Percentiles rank a stretch among this genome's conserved stretches.
Evolutionary conservation across 306 rosid genomes (phyloP).

Genomic region (Ochetophila trinervis): DNA sequence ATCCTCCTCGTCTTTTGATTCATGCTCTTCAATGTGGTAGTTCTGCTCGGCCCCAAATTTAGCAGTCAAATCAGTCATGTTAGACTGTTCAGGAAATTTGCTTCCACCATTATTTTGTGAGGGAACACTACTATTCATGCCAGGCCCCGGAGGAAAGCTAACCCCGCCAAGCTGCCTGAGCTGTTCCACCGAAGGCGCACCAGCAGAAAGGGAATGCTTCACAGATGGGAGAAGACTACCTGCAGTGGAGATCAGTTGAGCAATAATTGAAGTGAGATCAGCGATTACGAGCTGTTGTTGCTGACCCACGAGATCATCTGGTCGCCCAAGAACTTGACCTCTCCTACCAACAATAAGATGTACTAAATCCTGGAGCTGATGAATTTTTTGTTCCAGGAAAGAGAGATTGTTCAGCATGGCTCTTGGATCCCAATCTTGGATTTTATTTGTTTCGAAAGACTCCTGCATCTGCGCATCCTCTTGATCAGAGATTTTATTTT

Average conservation of each 20-base stretch:
- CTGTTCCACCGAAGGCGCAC: conserved; percentile 44
- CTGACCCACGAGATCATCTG: conserved; percentile 66
- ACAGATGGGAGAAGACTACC: conserved; percentile 89
- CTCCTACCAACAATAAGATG: conserved; percentile 68
- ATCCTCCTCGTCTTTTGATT: conserved; percentile 87
- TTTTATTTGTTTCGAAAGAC: conserved; percentile 32
- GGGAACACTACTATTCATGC: conserved; percentile 29
- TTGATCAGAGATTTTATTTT: conserved; percentile 33
- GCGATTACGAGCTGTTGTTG: conserved; percentile 90
- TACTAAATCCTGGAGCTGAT: conserved; percentile 87
- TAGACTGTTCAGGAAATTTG: conserved; percentile 48
- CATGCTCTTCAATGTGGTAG: conserved; percentile 66
- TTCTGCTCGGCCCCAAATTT: conserved; percentile 48
- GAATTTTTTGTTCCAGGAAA: conserved; percentile 82
- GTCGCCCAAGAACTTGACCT: conserved; percentile 56
- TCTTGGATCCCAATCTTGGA: conserved; percentile 80
- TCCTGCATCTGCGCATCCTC: conserved; percentile 43
- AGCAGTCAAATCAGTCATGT: conserved; percentile 37
- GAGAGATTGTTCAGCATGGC: conserved; percentile 71
- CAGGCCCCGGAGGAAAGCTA: conserved; percentile 40
- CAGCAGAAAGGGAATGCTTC: conserved; percentile 47
- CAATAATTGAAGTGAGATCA: conserved; percentile 84
- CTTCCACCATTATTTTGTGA: conserved; percentile 38
- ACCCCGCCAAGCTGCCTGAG: conserved; percentile 46
- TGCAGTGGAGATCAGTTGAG: conserved; percentile 88